Conservation (phyloP, 805 yeast species). For the Cyberlindnera veronae region DNA sequence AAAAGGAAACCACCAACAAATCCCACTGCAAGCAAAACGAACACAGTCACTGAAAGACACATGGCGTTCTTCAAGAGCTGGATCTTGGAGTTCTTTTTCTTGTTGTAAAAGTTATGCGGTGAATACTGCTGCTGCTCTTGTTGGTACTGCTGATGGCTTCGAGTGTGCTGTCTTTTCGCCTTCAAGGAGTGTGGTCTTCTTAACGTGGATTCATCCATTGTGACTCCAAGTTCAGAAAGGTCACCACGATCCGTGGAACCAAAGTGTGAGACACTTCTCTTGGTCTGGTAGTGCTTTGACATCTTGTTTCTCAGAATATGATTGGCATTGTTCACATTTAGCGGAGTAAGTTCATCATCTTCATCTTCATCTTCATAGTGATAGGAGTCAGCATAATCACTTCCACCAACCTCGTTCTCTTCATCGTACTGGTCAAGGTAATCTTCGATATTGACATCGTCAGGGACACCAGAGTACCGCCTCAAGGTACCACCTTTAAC, state of each 20-base stretch:
- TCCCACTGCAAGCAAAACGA: slow-evolving; percentile 62
- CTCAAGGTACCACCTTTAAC: slow-evolving; percentile 69
- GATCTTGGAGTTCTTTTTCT: slow-evolving; percentile 27
- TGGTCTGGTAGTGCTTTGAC: slow-evolving; percentile 24
- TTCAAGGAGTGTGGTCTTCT: slow-evolving; percentile 8
- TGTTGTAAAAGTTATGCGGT: slow-evolving; percentile 45
- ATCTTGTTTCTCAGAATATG: slow-evolving; percentile 21
- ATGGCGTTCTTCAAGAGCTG: slow-evolving; percentile 33
- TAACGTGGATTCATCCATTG: slow-evolving; percentile 12
- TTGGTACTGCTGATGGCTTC: slow-evolving; percentile 12
- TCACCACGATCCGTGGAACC: slow-evolving; percentile 18
- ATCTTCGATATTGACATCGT: slow-evolving; percentile 47
- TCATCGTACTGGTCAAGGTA: slow-evolving; percentile 42
- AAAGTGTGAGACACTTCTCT: slow-evolving; percentile 23
- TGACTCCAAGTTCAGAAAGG: slow-evolving; percentile 3
- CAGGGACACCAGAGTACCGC: slow-evolving; percentile 69
- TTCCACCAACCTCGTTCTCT: slow-evolving; percentile 33
- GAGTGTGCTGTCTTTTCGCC: slow-evolving; percentile 23
- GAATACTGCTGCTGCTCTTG: slow-evolving; percentile 32
- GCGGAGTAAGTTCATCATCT: slow-evolving; percentile 28
- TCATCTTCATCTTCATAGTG: slow-evolving; percentile 28
- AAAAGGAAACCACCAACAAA: slow-evolving; percentile 79
- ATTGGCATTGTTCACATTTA: slow-evolving; percentile 23
- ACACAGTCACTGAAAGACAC: slow-evolving; percentile 33
- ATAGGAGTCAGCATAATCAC: slow-evolving; percentile 29